Evolutionary conservation across 345 rosid species (phyloP).

Genomic region (Corymbia maculata): DNA sequence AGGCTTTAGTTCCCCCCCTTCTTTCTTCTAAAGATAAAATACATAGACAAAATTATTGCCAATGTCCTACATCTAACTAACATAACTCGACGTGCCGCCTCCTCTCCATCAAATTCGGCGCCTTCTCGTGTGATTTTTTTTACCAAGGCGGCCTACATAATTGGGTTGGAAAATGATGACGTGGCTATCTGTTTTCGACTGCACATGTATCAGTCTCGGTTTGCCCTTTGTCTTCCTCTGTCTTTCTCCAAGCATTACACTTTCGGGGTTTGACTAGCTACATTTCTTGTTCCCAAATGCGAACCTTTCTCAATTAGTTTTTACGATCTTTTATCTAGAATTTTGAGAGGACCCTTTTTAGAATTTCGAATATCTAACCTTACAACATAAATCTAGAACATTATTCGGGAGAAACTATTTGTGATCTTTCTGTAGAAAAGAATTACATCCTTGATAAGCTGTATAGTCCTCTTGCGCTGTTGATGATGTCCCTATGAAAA

Average conservation of each 20-base stretch:
- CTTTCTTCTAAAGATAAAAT: not conserved
- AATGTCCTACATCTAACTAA: not conserved
- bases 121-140: not conserved
- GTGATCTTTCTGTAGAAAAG: not conserved
- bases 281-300: not conserved
- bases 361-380: not conserved
- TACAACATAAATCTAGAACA: not conserved
- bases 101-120: not conserved
- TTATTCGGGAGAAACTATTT: not conserved
- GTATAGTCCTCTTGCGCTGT: not conserved
- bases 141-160: not conserved
- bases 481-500: too few species aligned
- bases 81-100: not conserved
- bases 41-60: not conserved
- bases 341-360: not conserved
- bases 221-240: too few species aligned
- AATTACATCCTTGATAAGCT: not conserved
- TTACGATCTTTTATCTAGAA: not conserved
- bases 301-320: not conserved
- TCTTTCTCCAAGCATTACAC: not conserved
- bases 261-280: not conserved
- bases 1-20: not conserved
- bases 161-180: not conserved
- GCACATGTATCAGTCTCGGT: accelerated
- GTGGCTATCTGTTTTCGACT: not conserved